Base-by-base conservation (phyloP, 176 grass and related monocot genomes). In the Aegilops sharonensis region DNA sequence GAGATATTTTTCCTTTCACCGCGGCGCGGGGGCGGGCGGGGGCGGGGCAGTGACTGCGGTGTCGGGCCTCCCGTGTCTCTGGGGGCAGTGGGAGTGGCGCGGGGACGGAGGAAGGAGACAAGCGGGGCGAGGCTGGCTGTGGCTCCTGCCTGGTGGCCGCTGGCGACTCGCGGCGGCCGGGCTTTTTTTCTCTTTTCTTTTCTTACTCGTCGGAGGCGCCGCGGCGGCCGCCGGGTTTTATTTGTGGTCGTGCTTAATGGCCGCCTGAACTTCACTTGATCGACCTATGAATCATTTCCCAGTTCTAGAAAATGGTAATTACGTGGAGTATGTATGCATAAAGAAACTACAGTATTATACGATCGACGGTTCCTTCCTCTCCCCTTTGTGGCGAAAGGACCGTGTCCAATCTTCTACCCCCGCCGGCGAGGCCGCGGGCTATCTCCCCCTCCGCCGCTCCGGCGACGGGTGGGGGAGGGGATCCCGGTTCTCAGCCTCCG, bases 1-100 rank as follows among this genome's bases (percentile, higher is more conserved):
- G 8, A 40, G 40, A 85, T 85, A 89, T 89, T 85, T 85, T 88
- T 69, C 72, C 42, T 78, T 77, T 88, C 80, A 88, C 86, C 48
- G 60, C 23, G 60, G 78, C 78, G 14, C 60, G 59, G 59, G 17
- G 52, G 36, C 36, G 36, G 17, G 14, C 17, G 17, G 52, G 36
- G 17, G 14, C 17, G 17, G 52, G 52, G 54, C 54, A 57, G 54
- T 57, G 54, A 57, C 54, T 57, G 54, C 54, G 10, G 82, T 48
- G 85, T 68, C 64, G 64, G 64, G 76, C 11, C 71, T 74, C 40
- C 21, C 45, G 37, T 25, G 39, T 8, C 21, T 21, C 17, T 39
- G 68, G 39, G 71, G 18, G 18, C 5, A 43, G 11, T 14, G 70
- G 11, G 39, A 73, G 42, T 75, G 72, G 72, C 71, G n/a, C 39